These are phyloP conservation scores for Triangularia setosa DNA, from an alignment of 2,329 filamentous ascomycete genomes.

Conservation along the genomic window DNA sequence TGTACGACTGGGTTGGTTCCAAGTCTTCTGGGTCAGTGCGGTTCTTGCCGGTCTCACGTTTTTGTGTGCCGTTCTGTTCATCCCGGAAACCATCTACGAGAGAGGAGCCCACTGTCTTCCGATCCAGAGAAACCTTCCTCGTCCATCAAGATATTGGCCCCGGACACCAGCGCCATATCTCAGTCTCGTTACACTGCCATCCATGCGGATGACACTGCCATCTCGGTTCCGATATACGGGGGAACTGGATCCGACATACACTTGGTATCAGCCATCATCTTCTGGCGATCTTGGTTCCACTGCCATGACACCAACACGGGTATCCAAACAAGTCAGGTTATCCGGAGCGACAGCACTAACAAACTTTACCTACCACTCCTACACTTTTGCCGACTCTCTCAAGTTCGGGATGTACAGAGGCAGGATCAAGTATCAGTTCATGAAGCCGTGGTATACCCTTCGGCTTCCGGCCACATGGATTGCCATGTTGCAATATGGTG, in stretches of 20 bases:
- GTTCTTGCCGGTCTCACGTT: slow-evolving; percentile 28
- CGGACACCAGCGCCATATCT: slow-evolving; percentile 13
- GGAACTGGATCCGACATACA: slow-evolving; percentile 9
- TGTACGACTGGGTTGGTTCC: slow-evolving; percentile 31
- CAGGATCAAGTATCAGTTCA: slow-evolving; percentile 22
- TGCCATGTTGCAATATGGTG: slow-evolving; percentile 37
- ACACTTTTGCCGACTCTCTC: slow-evolving; percentile 30
- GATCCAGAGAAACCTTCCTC: slow-evolving; percentile 13
- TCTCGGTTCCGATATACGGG: slow-evolving; percentile 16
- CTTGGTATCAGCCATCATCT: slow-evolving; percentile 20
- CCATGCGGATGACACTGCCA: slow-evolving; percentile 22
- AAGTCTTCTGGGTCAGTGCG: slow-evolving; percentile 32
- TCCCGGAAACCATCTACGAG: slow-evolving; percentile 34
- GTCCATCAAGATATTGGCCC: slow-evolving; percentile 11
- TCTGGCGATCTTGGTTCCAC: slow-evolving; percentile 9
- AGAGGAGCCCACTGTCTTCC: slow-evolving; percentile 19
- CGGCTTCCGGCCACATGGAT: slow-evolving; percentile 34
- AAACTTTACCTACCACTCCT: neutral
- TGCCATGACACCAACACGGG: neutral
- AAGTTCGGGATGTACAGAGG: slow-evolving; percentile 24
- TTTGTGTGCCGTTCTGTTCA: slow-evolving; percentile 29
- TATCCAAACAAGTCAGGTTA: neutral
- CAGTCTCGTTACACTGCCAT: slow-evolving; percentile 21
- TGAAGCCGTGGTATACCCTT: slow-evolving; percentile 30
- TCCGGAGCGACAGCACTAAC: neutral